These are phyloP conservation scores for Solanum hybrid DNA, from an alignment of 305 asterid species.

Conservation along the genomic window DNA sequence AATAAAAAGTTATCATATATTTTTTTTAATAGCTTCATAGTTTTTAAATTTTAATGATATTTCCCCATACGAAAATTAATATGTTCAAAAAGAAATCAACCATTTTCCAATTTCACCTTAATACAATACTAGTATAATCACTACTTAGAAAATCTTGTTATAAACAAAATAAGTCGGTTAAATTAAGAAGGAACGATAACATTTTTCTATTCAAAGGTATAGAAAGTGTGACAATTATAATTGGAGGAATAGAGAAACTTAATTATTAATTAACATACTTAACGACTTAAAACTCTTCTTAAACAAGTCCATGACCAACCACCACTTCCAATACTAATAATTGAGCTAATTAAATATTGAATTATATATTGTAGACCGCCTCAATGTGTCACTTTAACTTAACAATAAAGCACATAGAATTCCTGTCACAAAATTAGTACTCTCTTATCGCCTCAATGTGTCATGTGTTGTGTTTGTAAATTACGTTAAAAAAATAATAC, in stretches of 20 bases:
- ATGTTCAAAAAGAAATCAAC: background rate
- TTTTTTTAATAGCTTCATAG: background rate
- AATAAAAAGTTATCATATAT: background rate
- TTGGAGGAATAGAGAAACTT: background rate
- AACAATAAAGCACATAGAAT: constrained; percentile 8
- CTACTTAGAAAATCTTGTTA: background rate
- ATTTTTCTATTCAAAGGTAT: background rate
- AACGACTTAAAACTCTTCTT: background rate
- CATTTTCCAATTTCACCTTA: background rate
- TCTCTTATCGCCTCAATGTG: background rate
- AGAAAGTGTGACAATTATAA: background rate
- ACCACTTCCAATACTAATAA: background rate
- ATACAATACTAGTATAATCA: background rate
- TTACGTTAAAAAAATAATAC: too few relatives aligned
- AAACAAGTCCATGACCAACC: background rate
- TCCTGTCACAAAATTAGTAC: background rate
- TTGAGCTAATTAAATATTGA: background rate
- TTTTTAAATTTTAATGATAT: background rate
- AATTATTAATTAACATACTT: background rate
- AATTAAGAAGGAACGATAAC: background rate
- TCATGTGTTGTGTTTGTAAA: background rate
- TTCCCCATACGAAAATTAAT: background rate
- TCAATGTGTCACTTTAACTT: constrained; percentile 7
- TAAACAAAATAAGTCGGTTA: background rate
- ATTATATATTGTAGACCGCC: background rate